A percentile compares a stretch with the other conserved stretches of the same genome.
These are phyloP conservation scores for Uronychia binucleata DNA, from an alignment of 73 alveolate species.

Conservation along the genomic window DNA sequence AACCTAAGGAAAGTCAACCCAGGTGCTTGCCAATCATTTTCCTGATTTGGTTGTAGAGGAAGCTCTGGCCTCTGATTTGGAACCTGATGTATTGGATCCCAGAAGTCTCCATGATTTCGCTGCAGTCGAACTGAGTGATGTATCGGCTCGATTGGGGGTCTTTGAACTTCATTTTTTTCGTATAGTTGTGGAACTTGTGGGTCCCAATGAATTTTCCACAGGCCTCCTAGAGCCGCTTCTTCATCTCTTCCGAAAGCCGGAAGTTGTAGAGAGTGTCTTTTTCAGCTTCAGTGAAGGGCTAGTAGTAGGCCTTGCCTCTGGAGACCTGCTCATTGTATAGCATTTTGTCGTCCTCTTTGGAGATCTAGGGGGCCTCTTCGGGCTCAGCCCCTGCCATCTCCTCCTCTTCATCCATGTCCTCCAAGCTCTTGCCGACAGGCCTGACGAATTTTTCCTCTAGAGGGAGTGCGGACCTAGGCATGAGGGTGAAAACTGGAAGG, in stretches of 20 bases:
- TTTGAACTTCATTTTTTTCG: slow-evolving; percentile 76
- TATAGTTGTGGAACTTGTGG: slow-evolving; percentile 92
- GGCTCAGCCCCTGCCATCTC: slow-evolving; percentile 8
- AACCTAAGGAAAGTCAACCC: slow-evolving; percentile 4
- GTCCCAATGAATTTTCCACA: slow-evolving; percentile 84
- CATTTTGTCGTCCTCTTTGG: neutral
- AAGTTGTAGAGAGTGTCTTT: neutral
- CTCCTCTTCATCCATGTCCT: slow-evolving; percentile 30
- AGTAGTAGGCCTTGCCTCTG: neutral
- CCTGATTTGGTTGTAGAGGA: slow-evolving; percentile 95
- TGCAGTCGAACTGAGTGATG: slow-evolving; percentile 67
- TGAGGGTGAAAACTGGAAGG: slow-evolving; percentile 79
- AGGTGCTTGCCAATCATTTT: slow-evolving; percentile 93
- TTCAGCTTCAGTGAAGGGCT: neutral
- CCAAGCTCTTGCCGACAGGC: neutral
- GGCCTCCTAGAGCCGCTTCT: slow-evolving; percentile 64
- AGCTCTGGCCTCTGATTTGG: slow-evolving; percentile 87
- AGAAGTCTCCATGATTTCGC: slow-evolving; percentile 64
- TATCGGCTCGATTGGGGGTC: slow-evolving; percentile 87
- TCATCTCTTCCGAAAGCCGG: slow-evolving; percentile 53
- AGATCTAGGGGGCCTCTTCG: too few species aligned
- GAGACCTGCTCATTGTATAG: neutral
- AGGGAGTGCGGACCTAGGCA: neutral
- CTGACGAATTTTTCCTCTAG: neutral
- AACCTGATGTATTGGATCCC: slow-evolving; percentile 80